Evolutionary conservation across 495 filamentous ascomycete species (phyloP).

Genomic region (Hamigera avellanea): DNA sequence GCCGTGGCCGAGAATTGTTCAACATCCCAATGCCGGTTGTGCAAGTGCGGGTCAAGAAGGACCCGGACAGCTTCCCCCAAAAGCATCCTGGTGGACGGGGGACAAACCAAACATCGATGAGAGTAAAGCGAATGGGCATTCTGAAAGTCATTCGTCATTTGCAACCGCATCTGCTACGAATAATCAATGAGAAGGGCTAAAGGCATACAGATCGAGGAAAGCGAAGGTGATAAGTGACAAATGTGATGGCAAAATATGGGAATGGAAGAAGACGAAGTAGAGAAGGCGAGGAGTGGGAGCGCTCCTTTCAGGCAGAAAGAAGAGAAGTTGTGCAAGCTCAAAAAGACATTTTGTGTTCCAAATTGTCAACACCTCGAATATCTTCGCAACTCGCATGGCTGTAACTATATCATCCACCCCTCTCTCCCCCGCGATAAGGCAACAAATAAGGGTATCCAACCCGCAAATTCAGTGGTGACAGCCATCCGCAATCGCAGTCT

Average conservation of each 20-base stretch:
- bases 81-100: too few species aligned
- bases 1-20: too few species aligned
- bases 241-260: too few species aligned
- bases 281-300: too few species aligned
- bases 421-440: conserved; percentile 1
- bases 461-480: conserved; percentile 21
- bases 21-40: too few species aligned
- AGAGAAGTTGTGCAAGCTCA: not conserved
- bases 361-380: not conserved
- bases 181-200: conserved; percentile 4
- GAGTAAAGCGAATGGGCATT: too few species aligned
- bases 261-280: too few species aligned
- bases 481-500: conserved; percentile 9
- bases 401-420: conserved; percentile 4
- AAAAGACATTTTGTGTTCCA: not conserved
- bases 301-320: not conserved
- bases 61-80: too few species aligned
- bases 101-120: too few species aligned
- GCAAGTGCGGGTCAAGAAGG: too few species aligned
- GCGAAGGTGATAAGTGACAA: not conserved
- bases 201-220: conserved; percentile 1
- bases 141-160: not conserved
- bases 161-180: conserved; percentile 6
- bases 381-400: conserved; percentile 3
- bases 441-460: conserved; percentile 1